A percentile compares a stretch with the other conserved stretches of the same genome.
These are phyloP conservation scores for Anthracocystis panici-leucophaei DNA, from an alignment of 1,284 basidiomycete genomes.

Conservation along the genomic window DNA sequence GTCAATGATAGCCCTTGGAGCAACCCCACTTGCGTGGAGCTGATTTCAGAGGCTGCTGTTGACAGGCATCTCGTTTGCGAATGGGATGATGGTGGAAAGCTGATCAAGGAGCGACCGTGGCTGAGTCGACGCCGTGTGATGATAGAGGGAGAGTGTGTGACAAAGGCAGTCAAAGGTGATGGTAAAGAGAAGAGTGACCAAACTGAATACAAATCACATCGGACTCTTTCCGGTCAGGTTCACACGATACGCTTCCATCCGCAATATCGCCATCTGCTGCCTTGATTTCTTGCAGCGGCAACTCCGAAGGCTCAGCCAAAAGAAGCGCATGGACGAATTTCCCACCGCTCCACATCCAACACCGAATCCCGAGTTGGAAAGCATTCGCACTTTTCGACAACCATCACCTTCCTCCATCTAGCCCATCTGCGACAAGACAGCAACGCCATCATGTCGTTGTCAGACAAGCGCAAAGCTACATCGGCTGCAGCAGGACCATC, in stretches of 20 bases:
- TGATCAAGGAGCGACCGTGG: not conserved
- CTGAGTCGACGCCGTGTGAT: not conserved
- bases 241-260: conserved; percentile 9
- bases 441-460: conserved; percentile 19
- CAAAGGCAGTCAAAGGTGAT: too few relatives aligned
- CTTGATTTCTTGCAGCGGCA: conserved; percentile 7
- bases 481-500: conserved; percentile 9
- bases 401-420: conserved; percentile 1
- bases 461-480: conserved; percentile 35
- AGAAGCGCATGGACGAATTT: conserved; percentile 27
- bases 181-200: not conserved
- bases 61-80: conserved; percentile 27
- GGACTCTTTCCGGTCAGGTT: conserved; percentile 16
- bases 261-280: conserved; percentile 22
- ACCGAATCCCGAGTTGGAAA: conserved; percentile 27
- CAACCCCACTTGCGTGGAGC: conserved; percentile 52
- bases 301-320: not conserved
- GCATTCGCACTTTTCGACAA: conserved; percentile 1
- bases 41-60: conserved; percentile 24
- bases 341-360: conserved; percentile 21
- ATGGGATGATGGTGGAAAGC: conserved; percentile 7
- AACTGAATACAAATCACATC: not conserved
- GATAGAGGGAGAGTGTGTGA: not conserved
- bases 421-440: not conserved
- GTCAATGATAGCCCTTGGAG: conserved; percentile 15